Conservation (phyloP, 352 stramenopile genomes). For the Globisporangium ultimum region DNA sequence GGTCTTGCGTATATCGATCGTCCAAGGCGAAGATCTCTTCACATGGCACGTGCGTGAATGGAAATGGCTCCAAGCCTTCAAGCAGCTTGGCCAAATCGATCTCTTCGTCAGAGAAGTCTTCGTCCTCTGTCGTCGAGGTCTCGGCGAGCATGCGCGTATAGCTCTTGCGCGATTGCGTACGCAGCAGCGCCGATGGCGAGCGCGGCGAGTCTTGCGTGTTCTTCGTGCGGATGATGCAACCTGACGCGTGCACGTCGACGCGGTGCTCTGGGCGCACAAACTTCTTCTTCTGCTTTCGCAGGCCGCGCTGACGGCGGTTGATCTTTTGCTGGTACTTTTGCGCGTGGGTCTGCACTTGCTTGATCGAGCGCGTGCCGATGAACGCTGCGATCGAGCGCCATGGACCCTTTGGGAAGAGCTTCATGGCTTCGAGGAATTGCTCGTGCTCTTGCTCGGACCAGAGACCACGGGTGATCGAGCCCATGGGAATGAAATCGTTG, state of each 20-base stretch:
- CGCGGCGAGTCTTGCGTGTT: conserved; percentile 35
- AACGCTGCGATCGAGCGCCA: conserved; percentile 74
- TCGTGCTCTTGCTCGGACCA: conserved; percentile 80
- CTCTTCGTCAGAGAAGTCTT: conserved; percentile 14
- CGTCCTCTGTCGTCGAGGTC: background rate
- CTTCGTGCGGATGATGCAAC: conserved; percentile 61
- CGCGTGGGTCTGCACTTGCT: conserved; percentile 81
- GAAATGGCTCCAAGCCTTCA: conserved; percentile 41
- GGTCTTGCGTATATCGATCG: conserved; percentile 53
- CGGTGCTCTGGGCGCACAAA: conserved; percentile 71
- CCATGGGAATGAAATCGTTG: conserved; percentile 12
- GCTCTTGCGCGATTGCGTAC: conserved; percentile 18
- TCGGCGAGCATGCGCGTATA: conserved; percentile 15
- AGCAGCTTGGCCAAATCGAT: conserved; percentile 31
- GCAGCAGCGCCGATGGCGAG: conserved; percentile 30
- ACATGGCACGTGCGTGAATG: conserved; percentile 37
- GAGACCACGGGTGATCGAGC: conserved; percentile 53
- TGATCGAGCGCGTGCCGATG: conserved; percentile 77
- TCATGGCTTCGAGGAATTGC: conserved; percentile 80
- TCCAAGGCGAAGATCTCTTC: conserved; percentile 38
- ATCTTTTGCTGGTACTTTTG: conserved; percentile 89
- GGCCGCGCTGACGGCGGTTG: conserved; percentile 63
- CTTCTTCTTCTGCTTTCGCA: conserved; percentile 86
- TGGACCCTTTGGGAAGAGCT: conserved; percentile 68
- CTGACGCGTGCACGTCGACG: conserved; percentile 56